These are phyloP conservation scores for Colletotrichum agaves DNA, from an alignment of 2,329 filamentous ascomycete genomes.

Conservation along the genomic window DNA sequence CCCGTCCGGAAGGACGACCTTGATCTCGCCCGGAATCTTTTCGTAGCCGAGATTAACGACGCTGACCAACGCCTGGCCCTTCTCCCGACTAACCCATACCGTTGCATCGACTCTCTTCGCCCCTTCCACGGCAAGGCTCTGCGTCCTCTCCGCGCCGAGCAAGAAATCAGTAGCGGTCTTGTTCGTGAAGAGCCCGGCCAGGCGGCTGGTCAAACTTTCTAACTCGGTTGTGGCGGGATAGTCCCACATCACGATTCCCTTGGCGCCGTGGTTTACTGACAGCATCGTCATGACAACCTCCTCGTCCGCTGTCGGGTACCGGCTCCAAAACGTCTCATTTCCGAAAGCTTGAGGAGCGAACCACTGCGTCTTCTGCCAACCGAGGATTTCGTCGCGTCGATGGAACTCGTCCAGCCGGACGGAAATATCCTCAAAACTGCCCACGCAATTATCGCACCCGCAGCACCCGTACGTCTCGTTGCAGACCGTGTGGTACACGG, in stretches of 20 bases:
- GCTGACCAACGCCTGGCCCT: constrained; percentile 13
- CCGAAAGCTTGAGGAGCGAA: constrained; percentile 60
- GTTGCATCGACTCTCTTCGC: constrained; percentile 26
- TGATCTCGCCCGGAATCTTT: constrained; percentile 7
- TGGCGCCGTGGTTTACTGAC: constrained; percentile 58
- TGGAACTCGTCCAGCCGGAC: constrained; percentile 54
- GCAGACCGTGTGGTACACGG: constrained; percentile 63
- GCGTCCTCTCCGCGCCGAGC: constrained; percentile 17
- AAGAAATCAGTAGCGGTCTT: constrained; percentile 51
- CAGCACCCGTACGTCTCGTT: constrained; percentile 71
- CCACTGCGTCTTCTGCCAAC: constrained; percentile 56
- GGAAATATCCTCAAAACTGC: constrained; percentile 62
- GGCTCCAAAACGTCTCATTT: constrained; percentile 59
- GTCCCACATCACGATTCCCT: constrained; percentile 57
- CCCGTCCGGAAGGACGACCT: constrained; percentile 5
- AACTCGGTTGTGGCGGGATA: constrained; percentile 53
- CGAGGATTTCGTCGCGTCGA: constrained; percentile 50
- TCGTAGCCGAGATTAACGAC: constrained; percentile 23
- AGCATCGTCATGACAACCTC: constrained; percentile 56
- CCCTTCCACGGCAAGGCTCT: constrained; percentile 20
- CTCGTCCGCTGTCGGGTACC: constrained; percentile 56
- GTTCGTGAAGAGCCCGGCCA: constrained; percentile 51
- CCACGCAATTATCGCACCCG: constrained; percentile 70
- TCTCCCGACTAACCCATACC: constrained; percentile 15
- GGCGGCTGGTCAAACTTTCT: constrained; percentile 50